Evolutionary conservation across 345 rosid genomes (phyloP).

Genomic region (Erodium maritimum): DNA sequence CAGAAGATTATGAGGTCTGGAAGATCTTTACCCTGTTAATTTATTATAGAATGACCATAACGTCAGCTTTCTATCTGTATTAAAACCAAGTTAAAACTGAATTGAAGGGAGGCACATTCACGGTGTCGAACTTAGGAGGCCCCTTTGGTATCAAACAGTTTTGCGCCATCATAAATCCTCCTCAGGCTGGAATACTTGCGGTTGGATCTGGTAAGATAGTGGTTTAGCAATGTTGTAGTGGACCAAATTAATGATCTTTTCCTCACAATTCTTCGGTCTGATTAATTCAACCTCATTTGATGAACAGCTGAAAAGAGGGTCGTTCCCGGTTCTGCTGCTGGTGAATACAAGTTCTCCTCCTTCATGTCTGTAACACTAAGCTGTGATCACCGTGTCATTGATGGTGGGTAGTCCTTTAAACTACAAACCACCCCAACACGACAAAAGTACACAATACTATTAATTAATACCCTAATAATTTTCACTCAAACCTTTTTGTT

Average conservation of each 20-base stretch:
- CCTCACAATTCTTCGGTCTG: slow-evolving; percentile 4
- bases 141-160: slow-evolving; percentile 94
- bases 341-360: slow-evolving; percentile 61
- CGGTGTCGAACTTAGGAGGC: slow-evolving; percentile 94
- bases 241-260: neutral
- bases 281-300: neutral
- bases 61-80: neutral
- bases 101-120: slow-evolving; percentile 89
- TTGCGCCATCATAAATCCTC: slow-evolving; percentile 91
- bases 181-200: slow-evolving; percentile 90
- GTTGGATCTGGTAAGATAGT: slow-evolving; percentile 65
- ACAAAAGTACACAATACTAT: neutral
- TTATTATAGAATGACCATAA: neutral
- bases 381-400: slow-evolving; percentile 97
- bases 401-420: slow-evolving; percentile 33
- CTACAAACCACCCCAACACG: neutral
- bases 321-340: slow-evolving; percentile 52
- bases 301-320: slow-evolving; percentile 87
- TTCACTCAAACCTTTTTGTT: slow-evolving; percentile 4
- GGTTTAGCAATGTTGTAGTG: neutral
- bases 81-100: neutral
- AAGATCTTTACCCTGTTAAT: neutral
- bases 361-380: slow-evolving; percentile 81
- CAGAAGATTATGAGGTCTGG: slow-evolving; percentile 86
- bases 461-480: neutral